A percentile compares a stretch with the other conserved stretches of the same genome.
These are phyloP conservation scores for Termitomyces sp. DNA, from an alignment of 768 basidiomycete species.

Conservation along the genomic window DNA sequence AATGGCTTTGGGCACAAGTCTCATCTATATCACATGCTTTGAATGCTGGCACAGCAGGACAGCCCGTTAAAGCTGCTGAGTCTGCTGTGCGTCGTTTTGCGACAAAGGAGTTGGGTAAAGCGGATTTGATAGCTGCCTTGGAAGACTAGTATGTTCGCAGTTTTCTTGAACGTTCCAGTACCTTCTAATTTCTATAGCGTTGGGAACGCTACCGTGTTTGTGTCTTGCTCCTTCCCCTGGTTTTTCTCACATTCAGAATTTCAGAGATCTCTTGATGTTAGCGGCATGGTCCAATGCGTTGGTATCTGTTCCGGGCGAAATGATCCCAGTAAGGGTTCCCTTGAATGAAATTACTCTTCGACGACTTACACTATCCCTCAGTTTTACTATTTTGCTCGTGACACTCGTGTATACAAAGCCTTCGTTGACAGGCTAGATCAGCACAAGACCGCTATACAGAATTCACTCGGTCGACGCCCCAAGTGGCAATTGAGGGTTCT, in stretches of 20 bases:
- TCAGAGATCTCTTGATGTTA: slow-evolving; percentile 71
- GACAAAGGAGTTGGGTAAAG: slow-evolving; percentile 78
- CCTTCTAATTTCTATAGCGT: slow-evolving; percentile 40
- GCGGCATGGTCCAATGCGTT: slow-evolving; percentile 70
- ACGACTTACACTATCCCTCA: slow-evolving; percentile 19
- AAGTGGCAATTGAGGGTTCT: slow-evolving; percentile 70
- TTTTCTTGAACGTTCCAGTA: neutral
- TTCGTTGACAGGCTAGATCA: slow-evolving; percentile 47
- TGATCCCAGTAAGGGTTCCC: slow-evolving; percentile 62
- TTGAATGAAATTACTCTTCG: neutral
- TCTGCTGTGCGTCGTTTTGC: slow-evolving; percentile 81
- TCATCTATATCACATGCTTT: slow-evolving; percentile 66
- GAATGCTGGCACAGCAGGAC: slow-evolving; percentile 56
- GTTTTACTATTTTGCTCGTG: slow-evolving; percentile 93
- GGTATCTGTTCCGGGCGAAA: slow-evolving; percentile 53
- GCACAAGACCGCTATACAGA: slow-evolving; percentile 42
- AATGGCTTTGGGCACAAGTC: slow-evolving; percentile 76
- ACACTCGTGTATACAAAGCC: slow-evolving; percentile 77
- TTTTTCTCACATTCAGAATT: neutral
- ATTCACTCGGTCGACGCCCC: slow-evolving; percentile 46
- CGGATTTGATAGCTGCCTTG: slow-evolving; percentile 69
- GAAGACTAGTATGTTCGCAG: slow-evolving; percentile 76
- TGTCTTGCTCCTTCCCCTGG: neutral
- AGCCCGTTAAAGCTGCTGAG: slow-evolving; percentile 73
- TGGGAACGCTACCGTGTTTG: slow-evolving; percentile 76